A percentile compares a stretch with the other conserved stretches of the same genome.
Conservation (phyloP, 345 rosid genomes). For the Diplotaxis tenuifolia region DNA sequence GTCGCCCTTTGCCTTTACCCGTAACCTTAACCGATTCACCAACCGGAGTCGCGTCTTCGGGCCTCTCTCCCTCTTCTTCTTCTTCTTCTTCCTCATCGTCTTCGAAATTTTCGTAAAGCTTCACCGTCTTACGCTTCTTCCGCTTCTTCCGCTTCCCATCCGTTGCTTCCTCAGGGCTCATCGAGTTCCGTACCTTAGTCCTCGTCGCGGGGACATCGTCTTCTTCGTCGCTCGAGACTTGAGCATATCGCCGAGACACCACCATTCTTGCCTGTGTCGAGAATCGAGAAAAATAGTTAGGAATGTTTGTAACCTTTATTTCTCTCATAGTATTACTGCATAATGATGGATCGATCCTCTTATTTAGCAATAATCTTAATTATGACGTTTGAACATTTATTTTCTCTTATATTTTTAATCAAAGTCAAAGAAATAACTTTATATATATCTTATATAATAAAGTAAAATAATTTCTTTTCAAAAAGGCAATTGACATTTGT, state of each 20-base stretch:
- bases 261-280: constrained; percentile 27
- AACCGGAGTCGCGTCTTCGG: constrained; percentile 79
- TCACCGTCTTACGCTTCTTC: constrained; percentile 58
- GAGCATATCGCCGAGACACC: constrained; percentile 70
- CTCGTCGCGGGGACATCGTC: constrained; percentile 45
- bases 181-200: constrained; percentile 33
- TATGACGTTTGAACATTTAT: too few relatives aligned
- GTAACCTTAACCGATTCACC: constrained; percentile 62
- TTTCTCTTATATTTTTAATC: too few relatives aligned
- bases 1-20: constrained; percentile 72
- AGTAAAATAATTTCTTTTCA: too few relatives aligned
- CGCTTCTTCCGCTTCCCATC: constrained; percentile 45
- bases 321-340: neutral
- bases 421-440: too few relatives aligned
- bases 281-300: neutral
- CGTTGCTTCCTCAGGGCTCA: constrained; percentile 28
- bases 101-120: constrained; percentile 43
- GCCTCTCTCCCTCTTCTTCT: constrained; percentile 56
- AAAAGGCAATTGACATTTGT: too few relatives aligned
- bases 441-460: too few relatives aligned
- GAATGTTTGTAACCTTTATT: neutral
- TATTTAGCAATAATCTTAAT: too few relatives aligned
- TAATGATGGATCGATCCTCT: neutral
- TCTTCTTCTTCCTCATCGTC: constrained; percentile 34
- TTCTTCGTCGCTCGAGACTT: constrained; percentile 81